Percentiles rank a stretch among this genome's conserved stretches.
phyloP scores from a whole-genome alignment of 139 green algal species.

The Nannochloris sp. region DNA sequence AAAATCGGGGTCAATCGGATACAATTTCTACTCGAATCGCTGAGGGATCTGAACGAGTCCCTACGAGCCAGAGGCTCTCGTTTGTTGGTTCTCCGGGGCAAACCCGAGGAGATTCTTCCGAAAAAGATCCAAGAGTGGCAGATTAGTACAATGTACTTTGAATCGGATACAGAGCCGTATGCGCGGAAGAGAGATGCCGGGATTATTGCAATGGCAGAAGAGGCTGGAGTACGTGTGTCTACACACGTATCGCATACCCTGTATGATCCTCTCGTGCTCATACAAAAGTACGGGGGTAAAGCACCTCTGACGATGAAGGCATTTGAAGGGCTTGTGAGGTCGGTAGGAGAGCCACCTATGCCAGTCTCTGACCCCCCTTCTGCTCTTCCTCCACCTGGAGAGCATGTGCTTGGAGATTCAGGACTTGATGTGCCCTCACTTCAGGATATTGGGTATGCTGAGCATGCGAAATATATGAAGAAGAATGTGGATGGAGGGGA shows the following conservation, averaged over 20 bases:
- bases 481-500: constrained; percentile 56
- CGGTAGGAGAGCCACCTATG: constrained; percentile 33
- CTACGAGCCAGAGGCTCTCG: constrained; percentile 44
- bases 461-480: not conserved
- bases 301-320: constrained; percentile 49
- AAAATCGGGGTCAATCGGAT: constrained; percentile 71
- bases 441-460: constrained; percentile 47
- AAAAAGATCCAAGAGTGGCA: constrained; percentile 47
- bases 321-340: constrained; percentile 64
- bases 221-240: constrained; percentile 48
- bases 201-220: constrained; percentile 29
- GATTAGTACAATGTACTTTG: constrained; percentile 61
- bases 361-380: constrained; percentile 37
- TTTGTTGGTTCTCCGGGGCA: constrained; percentile 65
- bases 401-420: not conserved
- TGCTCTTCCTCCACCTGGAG: constrained; percentile 30
- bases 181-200: constrained; percentile 44
- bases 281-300: constrained; percentile 41
- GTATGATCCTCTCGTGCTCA: constrained; percentile 55
- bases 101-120: constrained; percentile 63
- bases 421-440: constrained; percentile 44
- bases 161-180: constrained; percentile 85
- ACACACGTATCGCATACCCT: constrained; percentile 69
- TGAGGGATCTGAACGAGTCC: constrained; percentile 61
- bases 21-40: constrained; percentile 75